A percentile compares a stretch with the other conserved stretches of the same genome.
Conservation (phyloP, 441 rosid species). For the Pelargonium cotyledonis region DNA sequence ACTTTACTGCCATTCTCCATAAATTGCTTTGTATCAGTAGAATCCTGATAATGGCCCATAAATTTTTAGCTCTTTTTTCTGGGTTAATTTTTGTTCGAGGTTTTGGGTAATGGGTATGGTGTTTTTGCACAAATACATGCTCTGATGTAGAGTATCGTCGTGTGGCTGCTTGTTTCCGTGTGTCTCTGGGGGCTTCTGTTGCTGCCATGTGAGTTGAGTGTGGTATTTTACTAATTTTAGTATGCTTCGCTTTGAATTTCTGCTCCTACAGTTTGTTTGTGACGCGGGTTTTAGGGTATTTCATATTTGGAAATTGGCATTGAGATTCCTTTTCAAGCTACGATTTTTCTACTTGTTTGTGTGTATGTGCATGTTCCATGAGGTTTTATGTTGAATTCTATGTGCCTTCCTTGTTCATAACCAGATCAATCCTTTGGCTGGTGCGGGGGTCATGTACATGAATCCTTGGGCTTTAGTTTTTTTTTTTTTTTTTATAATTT, state of each 20-base stretch:
- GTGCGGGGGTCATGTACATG: not conserved
- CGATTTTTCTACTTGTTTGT: not conserved
- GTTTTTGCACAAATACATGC: not conserved
- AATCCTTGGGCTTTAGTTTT: not conserved
- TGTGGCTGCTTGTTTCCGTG: not conserved
- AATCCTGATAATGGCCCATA: not conserved
- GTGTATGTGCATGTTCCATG: not conserved
- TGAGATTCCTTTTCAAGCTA: not conserved
- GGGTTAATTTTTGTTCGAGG: not conserved
- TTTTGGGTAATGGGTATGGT: slow-evolving; percentile 2
- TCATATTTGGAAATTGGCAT: not conserved
- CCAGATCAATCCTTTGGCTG: too few species aligned
- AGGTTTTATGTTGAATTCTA: not conserved
- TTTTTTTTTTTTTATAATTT: not conserved
- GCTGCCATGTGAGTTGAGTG: not conserved
- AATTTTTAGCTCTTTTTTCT: not conserved
- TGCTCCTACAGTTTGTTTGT: not conserved
- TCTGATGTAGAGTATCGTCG: not conserved
- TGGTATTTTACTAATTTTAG: not conserved
- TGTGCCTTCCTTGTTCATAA: not conserved
- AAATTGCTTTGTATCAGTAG: not conserved
- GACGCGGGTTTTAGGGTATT: not conserved
- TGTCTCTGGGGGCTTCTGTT: not conserved
- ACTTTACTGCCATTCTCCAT: not conserved
- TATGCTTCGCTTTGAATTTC: not conserved